Base-by-base conservation (phyloP, 148 eudicot genomes). In the Cornus florida region DNA sequence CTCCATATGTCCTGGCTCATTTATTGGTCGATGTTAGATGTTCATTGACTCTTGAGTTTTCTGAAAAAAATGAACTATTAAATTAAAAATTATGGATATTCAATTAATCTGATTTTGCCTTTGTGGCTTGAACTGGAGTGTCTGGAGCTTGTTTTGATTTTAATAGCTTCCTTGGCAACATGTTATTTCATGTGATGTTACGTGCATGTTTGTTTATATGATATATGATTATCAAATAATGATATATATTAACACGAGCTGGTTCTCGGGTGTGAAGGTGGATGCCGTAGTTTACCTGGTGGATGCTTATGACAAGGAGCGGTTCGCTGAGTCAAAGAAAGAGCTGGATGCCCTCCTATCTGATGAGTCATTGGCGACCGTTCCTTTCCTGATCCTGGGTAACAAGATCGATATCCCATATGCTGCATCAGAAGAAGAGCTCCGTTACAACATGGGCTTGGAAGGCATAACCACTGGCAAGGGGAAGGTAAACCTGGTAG, bases 301-400 rank as follows among this genome's bases (percentile, higher is more conserved):
- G 35, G 88, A 86, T 74, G 86, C 86, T 12, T 77, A 73, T n/a
- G 88, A 86, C 83, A 80, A 80, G 71, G 88, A 86, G 80, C 71
- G 88, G 74, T 86, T 86, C 83, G 88, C 88, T 4, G 88, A 86
- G 67, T 86, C 88, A 3, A 86, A 86, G 73, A 86, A 86, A 73
- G 88, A 86, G 57, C 73, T 86, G 48, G 88, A 86, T 35, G 88
- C 88, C 11, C 88, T 86, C 72, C 76, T 86, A 2, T 86, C 83
- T 7, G 88, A 86, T 33, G 88, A 86, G 77, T 86, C 88, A 7
- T 80, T 86, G 50, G 83, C 83, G 17, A 86, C 69, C 7, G 88
- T 83, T 64, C 88, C 88, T 22, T 85, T 85, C 68, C 83, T 85
- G 46, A 85, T 85, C 59, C 75, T 85, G 74, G 87, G 87, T 28